Evolutionary conservation across 306 rosid genomes (phyloP).

Genomic region (Vachellia pachyceras): DNA sequence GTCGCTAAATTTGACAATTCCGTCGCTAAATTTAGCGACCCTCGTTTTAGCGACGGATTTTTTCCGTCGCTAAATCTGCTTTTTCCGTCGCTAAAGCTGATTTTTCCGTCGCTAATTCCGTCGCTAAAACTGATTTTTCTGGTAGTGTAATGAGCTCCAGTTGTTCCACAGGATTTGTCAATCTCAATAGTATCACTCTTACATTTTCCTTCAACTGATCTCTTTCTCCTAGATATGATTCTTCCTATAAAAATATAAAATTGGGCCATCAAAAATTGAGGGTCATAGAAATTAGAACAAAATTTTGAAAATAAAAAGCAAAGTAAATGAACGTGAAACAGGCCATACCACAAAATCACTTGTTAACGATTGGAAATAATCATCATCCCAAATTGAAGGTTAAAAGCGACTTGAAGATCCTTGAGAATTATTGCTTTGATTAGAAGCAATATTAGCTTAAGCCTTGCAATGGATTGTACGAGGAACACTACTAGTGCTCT

Average conservation of each 20-base stretch:
- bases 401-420: not conserved
- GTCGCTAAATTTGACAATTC: too few species aligned
- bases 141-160: conserved; percentile 34
- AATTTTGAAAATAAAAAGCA: too few species aligned
- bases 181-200: not conserved
- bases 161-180: conserved; percentile 21
- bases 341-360: not conserved
- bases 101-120: too few species aligned
- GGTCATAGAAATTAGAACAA: too few species aligned
- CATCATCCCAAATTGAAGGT: not conserved
- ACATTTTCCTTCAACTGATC: conserved; percentile 24
- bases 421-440: not conserved
- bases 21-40: too few species aligned
- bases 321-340: not conserved
- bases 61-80: too few species aligned
- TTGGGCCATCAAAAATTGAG: too few species aligned
- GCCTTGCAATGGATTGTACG: not conserved
- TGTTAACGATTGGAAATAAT: not conserved
- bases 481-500: not conserved
- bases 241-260: not conserved
- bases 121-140: too few species aligned
- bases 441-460: not conserved
- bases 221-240: not conserved
- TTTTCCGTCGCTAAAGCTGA: too few species aligned
- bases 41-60: too few species aligned